Evolutionary conservation across 2,329 filamentous ascomycete genomes (phyloP).

Genomic region (Curvularia spicifera): DNA sequence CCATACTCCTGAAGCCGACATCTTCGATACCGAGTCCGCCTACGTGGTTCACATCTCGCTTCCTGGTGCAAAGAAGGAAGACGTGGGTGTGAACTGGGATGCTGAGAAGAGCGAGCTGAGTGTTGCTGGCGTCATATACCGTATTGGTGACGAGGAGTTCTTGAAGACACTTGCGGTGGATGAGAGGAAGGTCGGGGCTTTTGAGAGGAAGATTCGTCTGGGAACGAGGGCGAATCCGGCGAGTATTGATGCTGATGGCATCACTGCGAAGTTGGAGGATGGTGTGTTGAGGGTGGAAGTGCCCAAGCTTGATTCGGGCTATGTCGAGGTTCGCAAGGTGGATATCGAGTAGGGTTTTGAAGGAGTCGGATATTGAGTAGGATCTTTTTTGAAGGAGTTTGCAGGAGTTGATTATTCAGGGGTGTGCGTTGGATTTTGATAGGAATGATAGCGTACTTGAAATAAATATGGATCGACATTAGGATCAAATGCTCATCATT

Average conservation of each 20-base stretch:
- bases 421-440: neutral
- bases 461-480: neutral
- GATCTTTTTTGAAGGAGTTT: too few relatives aligned
- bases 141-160: conserved; percentile 72
- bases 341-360: conserved; percentile 53
- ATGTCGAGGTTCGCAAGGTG: conserved; percentile 61
- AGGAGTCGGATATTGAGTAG: conserved; percentile 55
- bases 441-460: neutral
- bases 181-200: conserved; percentile 75
- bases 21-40: conserved; percentile 71
- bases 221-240: conserved; percentile 62
- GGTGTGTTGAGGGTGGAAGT: conserved; percentile 79
- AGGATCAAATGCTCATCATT: neutral
- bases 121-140: conserved; percentile 74
- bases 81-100: conserved; percentile 79
- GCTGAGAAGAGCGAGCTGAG: conserved; percentile 69
- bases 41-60: conserved; percentile 74
- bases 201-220: conserved; percentile 73
- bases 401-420: neutral
- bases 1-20: conserved; percentile 72
- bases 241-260: conserved; percentile 69
- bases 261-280: conserved; percentile 78
- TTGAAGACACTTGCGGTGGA: conserved; percentile 67
- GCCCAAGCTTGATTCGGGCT: conserved; percentile 70
- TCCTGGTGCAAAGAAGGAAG: conserved; percentile 79